Evolutionary conservation across 2,329 filamentous ascomycete genomes (phyloP).

Genomic region (Ramularia collo-cygni): DNA sequence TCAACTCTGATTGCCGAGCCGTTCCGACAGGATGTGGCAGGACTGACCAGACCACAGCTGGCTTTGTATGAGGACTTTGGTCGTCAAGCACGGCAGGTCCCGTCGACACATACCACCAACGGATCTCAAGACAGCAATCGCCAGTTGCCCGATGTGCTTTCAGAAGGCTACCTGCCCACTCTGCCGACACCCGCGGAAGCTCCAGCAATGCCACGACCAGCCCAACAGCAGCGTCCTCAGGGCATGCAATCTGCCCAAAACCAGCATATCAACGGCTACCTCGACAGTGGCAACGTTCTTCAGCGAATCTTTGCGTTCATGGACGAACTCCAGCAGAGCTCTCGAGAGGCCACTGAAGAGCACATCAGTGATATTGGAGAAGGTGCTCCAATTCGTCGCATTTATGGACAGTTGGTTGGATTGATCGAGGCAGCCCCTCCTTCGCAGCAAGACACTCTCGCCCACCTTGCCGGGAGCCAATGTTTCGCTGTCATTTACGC

Average conservation of each 20-base stretch:
- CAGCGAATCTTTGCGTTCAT: constrained; percentile 51
- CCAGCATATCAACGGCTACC: constrained; percentile 52
- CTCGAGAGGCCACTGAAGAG: constrained; percentile 51
- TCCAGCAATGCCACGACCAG: constrained; percentile 54
- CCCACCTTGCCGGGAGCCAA: constrained; percentile 48
- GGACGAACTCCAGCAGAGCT: constrained; percentile 49
- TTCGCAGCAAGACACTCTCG: constrained; percentile 49
- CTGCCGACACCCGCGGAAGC: constrained; percentile 57
- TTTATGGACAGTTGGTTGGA: constrained; percentile 51
- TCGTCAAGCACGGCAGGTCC: constrained; percentile 62
- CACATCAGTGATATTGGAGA: constrained; percentile 51
- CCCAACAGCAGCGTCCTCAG: constrained; percentile 44
- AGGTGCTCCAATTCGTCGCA: constrained; percentile 49
- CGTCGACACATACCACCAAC: constrained; percentile 46
- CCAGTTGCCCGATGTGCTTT: constrained; percentile 56
- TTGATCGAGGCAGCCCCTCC: constrained; percentile 43
- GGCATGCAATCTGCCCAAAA: constrained; percentile 31
- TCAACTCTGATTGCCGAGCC: constrained; percentile 89
- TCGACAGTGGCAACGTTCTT: constrained; percentile 47
- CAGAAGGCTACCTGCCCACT: constrained; percentile 57
- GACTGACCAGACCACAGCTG: constrained; percentile 81
- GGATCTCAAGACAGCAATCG: constrained; percentile 53
- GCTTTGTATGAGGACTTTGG: constrained; percentile 97
- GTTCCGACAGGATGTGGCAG: constrained; percentile 71
- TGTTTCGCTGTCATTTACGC: constrained; percentile 44